Evolutionary conservation across 345 rosid species (phyloP).

Genomic region (Citropsis articulata): DNA sequence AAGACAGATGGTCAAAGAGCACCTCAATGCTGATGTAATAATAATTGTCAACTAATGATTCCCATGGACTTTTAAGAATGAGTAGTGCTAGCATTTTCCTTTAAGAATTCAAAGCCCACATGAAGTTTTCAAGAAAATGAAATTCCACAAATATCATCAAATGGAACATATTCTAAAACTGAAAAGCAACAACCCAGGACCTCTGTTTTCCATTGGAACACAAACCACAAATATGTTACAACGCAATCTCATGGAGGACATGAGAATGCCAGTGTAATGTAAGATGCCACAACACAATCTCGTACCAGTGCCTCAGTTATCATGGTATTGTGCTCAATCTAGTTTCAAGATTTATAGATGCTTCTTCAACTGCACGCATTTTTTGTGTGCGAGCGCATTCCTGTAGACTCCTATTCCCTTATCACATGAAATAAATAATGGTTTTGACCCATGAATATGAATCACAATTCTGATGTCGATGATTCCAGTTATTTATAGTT

Average conservation of each 20-base stretch:
- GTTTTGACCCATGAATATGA: not conserved
- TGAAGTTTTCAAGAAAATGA: too few species aligned
- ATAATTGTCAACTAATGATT: not conserved
- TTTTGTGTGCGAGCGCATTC: not conserved
- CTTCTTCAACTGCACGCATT: not conserved
- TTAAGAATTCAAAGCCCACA: too few species aligned
- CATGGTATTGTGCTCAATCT: not conserved
- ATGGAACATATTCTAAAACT: not conserved
- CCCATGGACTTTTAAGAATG: too few species aligned
- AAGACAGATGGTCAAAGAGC: not conserved
- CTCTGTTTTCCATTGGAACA: not conserved
- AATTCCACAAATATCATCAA: not conserved
- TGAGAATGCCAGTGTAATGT: not conserved
- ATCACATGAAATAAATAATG: not conserved
- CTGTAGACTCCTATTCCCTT: not conserved
- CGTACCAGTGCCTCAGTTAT: constrained; percentile 18
- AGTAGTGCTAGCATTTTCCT: too few species aligned
- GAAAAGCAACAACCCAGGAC: not conserved
- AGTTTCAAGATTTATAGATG: not conserved
- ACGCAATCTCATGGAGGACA: not conserved
- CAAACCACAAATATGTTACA: not conserved
- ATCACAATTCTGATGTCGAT: not conserved
- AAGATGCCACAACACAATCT: not conserved
- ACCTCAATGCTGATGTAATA: not conserved
- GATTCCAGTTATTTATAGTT: not conserved